Conservation (phyloP, 192 early-diverging fungal genomes). For the Coemansia sp. region DNA sequence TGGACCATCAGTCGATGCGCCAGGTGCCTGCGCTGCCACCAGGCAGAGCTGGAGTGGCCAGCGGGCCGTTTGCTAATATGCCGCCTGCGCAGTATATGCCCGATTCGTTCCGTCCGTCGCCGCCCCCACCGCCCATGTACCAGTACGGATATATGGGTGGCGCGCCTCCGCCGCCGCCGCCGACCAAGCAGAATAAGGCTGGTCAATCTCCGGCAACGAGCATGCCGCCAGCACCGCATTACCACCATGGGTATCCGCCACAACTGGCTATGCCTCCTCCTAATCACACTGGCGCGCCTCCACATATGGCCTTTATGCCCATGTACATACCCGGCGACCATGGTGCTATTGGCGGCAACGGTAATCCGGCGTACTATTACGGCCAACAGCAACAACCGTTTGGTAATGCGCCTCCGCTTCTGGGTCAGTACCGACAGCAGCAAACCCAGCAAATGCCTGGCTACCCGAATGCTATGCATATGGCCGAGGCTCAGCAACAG, state of each 20-base stretch:
- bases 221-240: neutral
- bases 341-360: neutral
- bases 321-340: constrained; percentile 20
- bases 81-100: constrained; percentile 4
- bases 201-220: neutral
- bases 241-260: constrained; percentile 9
- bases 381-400: neutral
- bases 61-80: neutral
- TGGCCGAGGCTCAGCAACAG: neutral
- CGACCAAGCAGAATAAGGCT: neutral
- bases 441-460: constrained; percentile 4
- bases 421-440: constrained; percentile 7
- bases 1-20: constrained; percentile 3
- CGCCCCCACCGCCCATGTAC: constrained; percentile 3
- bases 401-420: neutral
- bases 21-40: neutral
- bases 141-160: neutral
- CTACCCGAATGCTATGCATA: neutral
- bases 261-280: neutral
- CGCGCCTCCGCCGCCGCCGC: neutral
- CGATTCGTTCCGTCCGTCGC: neutral
- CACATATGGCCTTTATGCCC: constrained; percentile 25
- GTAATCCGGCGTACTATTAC: constrained; percentile 11
- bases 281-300: neutral
- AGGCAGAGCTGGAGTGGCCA: neutral